A percentile compares a stretch with the other conserved stretches of the same genome.
Conservation (phyloP, 331 rosid genomes). For the Pyracantha coccinea region DNA sequence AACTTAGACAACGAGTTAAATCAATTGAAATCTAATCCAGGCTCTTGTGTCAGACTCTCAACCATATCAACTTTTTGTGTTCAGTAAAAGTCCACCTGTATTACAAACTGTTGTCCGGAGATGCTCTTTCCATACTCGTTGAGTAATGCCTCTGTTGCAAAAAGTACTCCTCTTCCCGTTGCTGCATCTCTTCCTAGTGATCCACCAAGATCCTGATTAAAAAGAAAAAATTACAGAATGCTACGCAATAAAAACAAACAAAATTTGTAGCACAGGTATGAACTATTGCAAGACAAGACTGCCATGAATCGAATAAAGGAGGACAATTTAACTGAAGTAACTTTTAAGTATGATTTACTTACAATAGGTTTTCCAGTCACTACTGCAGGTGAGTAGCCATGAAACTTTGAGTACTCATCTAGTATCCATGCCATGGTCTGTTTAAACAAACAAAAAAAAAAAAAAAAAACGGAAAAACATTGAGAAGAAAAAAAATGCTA, state of each 20-base stretch:
- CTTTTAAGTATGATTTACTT: conserved; percentile 14
- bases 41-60: neutral
- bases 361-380: conserved; percentile 95
- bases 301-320: no score
- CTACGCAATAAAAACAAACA: neutral
- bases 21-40: neutral
- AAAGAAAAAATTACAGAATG: neutral
- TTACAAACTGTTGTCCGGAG: conserved; percentile 65
- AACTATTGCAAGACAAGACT: no score
- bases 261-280: no score
- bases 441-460: conserved; percentile 1
- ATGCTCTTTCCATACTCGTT: conserved; percentile 65
- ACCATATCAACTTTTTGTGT: neutral
- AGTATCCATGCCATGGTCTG: conserved; percentile 98
- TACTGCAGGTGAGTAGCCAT: conserved; percentile 89
- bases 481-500: neutral
- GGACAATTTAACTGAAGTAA: neutral
- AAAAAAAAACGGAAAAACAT: neutral
- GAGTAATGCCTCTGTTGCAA: conserved; percentile 83
- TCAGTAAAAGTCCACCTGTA: conserved; percentile 43
- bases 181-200: conserved; percentile 99
- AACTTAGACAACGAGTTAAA: neutral
- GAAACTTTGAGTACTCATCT: conserved; percentile 94
- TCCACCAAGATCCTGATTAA: conserved; percentile 79
- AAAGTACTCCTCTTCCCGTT: conserved; percentile 84